Conservation (phyloP, 768 basidiomycete genomes). For the Crepidotus variabilis region DNA sequence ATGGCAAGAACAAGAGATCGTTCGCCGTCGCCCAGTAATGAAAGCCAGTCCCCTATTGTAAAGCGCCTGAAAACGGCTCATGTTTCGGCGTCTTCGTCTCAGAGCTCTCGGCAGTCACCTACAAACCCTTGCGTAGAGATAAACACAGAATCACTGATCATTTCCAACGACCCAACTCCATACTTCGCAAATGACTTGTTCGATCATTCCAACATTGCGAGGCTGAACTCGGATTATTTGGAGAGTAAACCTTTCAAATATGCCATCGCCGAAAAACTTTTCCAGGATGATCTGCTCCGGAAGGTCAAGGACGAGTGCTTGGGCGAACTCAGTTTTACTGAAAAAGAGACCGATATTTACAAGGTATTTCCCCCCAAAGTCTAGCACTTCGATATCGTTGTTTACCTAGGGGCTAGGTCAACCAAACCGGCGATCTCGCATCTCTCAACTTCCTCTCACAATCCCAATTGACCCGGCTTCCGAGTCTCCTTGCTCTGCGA, state of each 20-base stretch:
- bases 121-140: slow-evolving; percentile 12
- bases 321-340: slow-evolving; percentile 73
- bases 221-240: slow-evolving; percentile 53
- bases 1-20: slow-evolving; percentile 41
- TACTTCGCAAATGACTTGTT: slow-evolving; percentile 56
- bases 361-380: slow-evolving; percentile 50
- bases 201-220: slow-evolving; percentile 49
- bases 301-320: slow-evolving; percentile 84
- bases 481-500: slow-evolving; percentile 75
- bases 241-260: slow-evolving; percentile 75
- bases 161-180: slow-evolving; percentile 27
- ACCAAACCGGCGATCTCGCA: slow-evolving; percentile 95
- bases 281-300: slow-evolving; percentile 78
- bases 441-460: slow-evolving; percentile 85
- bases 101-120: slow-evolving; percentile 2
- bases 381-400: background rate
- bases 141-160: slow-evolving; percentile 13
- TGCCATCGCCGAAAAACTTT: slow-evolving; percentile 73
- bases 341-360: slow-evolving; percentile 99
- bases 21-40: slow-evolving; percentile 34
- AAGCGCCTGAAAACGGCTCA: slow-evolving; percentile 28
- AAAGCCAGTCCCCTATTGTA: slow-evolving; percentile 15
- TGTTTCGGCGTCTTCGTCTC: slow-evolving; percentile 30
- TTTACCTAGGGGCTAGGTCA: slow-evolving; percentile 52
- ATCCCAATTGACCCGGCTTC: slow-evolving; percentile 74